A percentile compares a stretch with the other conserved stretches of the same genome.
phyloP scores from a whole-genome alignment of 257 asterid species.

The Gentiana macrophylla region DNA sequence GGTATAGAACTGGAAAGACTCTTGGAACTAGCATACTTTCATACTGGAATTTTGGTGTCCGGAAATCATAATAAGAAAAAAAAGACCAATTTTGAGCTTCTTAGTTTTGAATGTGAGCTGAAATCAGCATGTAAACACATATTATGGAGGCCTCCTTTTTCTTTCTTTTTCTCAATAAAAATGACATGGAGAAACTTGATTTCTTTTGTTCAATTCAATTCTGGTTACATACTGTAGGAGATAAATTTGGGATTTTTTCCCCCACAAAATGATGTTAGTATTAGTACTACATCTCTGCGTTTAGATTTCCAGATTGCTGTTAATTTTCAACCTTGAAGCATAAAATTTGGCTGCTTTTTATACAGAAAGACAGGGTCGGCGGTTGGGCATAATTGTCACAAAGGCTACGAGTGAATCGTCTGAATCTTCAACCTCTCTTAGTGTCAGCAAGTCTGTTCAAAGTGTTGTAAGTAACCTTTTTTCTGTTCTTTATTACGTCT shows the following conservation, averaged over 20 bases:
- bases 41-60: too few species aligned
- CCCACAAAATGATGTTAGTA: neutral
- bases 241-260: neutral
- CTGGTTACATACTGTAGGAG: neutral
- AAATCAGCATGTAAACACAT: too few species aligned
- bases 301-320: neutral
- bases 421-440: conserved; percentile 43
- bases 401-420: conserved; percentile 63
- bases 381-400: conserved; percentile 18
- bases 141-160: too few species aligned
- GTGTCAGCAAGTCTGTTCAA: conserved; percentile 45
- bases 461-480: conserved; percentile 46
- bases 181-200: too few species aligned
- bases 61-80: too few species aligned
- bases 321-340: conserved; percentile 1
- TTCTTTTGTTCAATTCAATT: neutral
- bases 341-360: conserved; percentile 6
- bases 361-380: conserved; percentile 34
- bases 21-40: too few species aligned
- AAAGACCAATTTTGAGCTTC: too few species aligned
- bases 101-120: too few species aligned
- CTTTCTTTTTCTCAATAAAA: too few species aligned
- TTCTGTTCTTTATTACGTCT: neutral
- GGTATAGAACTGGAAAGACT: too few species aligned
- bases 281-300: neutral